Percentiles rank a stretch among this genome's conserved stretches.
These are phyloP conservation scores for Scedosporium boydii DNA, from an alignment of 2,329 filamentous ascomycete genomes.

Conservation along the genomic window DNA sequence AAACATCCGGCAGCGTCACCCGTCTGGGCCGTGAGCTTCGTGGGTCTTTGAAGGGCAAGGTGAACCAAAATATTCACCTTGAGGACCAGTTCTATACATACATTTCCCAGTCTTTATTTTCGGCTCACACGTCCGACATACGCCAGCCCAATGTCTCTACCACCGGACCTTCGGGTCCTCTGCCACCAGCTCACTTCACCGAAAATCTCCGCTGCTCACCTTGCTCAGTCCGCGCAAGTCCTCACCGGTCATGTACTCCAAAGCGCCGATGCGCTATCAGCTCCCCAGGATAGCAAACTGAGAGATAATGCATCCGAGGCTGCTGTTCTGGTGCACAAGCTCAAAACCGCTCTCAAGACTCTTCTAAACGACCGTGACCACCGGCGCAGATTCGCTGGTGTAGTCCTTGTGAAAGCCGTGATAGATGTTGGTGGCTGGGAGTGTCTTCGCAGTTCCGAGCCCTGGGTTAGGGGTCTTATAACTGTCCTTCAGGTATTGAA, in stretches of 20 bases:
- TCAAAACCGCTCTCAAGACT: slow-evolving; percentile 68
- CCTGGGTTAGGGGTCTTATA: slow-evolving; percentile 71
- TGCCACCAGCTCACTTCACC: slow-evolving; percentile 63
- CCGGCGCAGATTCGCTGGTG: slow-evolving; percentile 68
- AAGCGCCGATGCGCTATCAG: slow-evolving; percentile 53
- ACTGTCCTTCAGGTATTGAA: slow-evolving; percentile 58
- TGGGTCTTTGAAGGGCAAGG: background rate
- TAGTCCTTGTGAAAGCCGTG: slow-evolving; percentile 68
- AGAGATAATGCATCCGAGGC: slow-evolving; percentile 55
- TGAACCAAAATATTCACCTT: background rate
- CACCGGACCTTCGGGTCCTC: slow-evolving; percentile 53
- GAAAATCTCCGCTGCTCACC: slow-evolving; percentile 41
- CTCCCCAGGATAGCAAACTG: slow-evolving; percentile 48
- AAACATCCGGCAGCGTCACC: too few species aligned
- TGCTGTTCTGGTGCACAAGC: slow-evolving; percentile 65
- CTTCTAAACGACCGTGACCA: slow-evolving; percentile 67
- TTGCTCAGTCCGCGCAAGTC: slow-evolving; percentile 63
- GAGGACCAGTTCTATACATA: background rate
- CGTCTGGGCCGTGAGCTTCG: background rate
- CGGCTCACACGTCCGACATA: background rate
- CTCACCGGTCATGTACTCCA: slow-evolving; percentile 53
- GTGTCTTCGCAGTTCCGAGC: slow-evolving; percentile 59
- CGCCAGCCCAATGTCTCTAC: slow-evolving; percentile 25
- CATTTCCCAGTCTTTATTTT: background rate
- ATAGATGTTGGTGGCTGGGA: slow-evolving; percentile 82